These are phyloP conservation scores for Ascochyta rabiei DNA, from an alignment of 2,329 filamentous ascomycete species.

Conservation along the genomic window DNA sequence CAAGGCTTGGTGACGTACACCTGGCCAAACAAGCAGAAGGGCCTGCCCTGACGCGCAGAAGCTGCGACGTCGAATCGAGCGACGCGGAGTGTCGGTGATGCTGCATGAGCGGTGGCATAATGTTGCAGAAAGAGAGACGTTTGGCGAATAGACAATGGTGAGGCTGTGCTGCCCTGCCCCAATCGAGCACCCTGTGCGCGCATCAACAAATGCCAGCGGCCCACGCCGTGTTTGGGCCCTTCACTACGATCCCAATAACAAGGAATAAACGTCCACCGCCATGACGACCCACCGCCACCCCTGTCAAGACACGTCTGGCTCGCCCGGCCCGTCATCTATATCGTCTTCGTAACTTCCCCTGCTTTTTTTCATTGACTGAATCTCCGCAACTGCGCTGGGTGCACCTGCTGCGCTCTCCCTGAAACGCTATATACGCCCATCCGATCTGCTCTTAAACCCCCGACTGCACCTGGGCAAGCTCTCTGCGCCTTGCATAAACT, in stretches of 20 bases:
- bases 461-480: background rate
- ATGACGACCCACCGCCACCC: constrained; percentile 24
- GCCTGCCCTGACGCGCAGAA: background rate
- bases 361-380: background rate
- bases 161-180: constrained; percentile 14
- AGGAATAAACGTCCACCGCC: constrained; percentile 22
- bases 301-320: constrained; percentile 10
- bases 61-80: constrained; percentile 7
- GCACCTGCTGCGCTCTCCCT: constrained; percentile 19
- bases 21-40: constrained; percentile 9
- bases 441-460: background rate
- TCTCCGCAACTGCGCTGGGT: constrained; percentile 15
- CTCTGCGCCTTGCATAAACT: background rate
- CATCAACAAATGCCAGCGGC: constrained; percentile 13
- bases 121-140: constrained; percentile 1
- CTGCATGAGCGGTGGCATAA: constrained; percentile 7
- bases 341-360: constrained; percentile 3
- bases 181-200: constrained; percentile 13
- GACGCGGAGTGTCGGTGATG: constrained; percentile 3
- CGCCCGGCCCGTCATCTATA: constrained; percentile 12
- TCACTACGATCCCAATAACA: constrained; percentile 24
- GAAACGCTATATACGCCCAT: constrained; percentile 16
- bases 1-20: constrained; percentile 37
- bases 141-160: constrained; percentile 11
- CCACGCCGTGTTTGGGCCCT: constrained; percentile 6